phyloP scores from a whole-genome alignment of 108 stramenopile species.

The Fistulifera solaris region DNA sequence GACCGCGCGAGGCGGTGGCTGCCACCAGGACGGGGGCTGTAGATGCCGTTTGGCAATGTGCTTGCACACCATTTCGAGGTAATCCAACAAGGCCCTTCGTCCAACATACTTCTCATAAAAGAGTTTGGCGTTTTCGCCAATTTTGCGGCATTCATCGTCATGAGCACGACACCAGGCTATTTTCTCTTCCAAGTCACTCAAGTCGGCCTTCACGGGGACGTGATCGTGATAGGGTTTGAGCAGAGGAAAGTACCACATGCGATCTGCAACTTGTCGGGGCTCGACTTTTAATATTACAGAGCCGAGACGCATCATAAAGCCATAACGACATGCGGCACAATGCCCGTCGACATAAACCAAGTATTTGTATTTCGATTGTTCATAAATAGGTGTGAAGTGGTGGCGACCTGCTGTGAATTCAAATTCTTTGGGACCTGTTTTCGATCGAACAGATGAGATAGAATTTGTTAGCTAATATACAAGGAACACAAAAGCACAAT shows the following conservation, averaged over 20 bases:
- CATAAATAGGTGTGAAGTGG: constrained; percentile 97
- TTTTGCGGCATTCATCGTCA: constrained; percentile 90
- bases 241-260: constrained; percentile 99
- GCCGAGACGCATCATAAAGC: constrained; percentile 99
- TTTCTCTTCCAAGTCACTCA: constrained; percentile 94
- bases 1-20: constrained; percentile 32
- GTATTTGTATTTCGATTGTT: constrained; percentile 96
- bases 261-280: constrained; percentile 86
- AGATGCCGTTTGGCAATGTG: constrained; percentile 75
- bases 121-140: constrained; percentile 64
- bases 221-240: constrained; percentile 92
- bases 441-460: no score
- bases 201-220: constrained; percentile 92
- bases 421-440: constrained; percentile 50
- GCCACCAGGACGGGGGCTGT: constrained; percentile 67
- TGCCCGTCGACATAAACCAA: constrained; percentile 98
- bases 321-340: constrained; percentile 99
- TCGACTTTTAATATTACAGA: constrained; percentile 95
- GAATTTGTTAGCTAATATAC: no score
- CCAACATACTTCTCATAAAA: constrained; percentile 84
- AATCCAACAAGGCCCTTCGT: constrained; percentile 82
- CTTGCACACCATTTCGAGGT: constrained; percentile 82
- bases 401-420: constrained; percentile 86
- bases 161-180: constrained; percentile 94
- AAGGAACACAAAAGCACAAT: no score